Base-by-base conservation (phyloP, 768 basidiomycete genomes). In the Tylopilus intermedius region DNA sequence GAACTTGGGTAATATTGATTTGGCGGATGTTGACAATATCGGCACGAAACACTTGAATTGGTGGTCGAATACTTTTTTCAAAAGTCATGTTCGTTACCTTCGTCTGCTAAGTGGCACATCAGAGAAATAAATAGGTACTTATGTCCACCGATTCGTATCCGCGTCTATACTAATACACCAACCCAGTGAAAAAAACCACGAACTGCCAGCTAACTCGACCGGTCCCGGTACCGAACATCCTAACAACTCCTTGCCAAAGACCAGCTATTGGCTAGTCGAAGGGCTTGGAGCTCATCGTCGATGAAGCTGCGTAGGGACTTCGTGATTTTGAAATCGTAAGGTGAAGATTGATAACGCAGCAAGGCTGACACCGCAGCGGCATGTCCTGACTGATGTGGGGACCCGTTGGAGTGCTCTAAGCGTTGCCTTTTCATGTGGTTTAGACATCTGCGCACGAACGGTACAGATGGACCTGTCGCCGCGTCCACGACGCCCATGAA, bases 401-500 rank as follows among this genome's bases (percentile, higher is more conserved):
- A 4, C 13, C 21, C 71, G 60, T 81, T 78, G 33, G 64, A 58
- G 66, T 71, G 79, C 58, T 78, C 76, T 56, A 81, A 79, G 54
- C 76, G 68, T 54, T 79, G 76, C 59, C 79, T 81, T 45, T 76
- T 71, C 59, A 88, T 72, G 58, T 82, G 82, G 21, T 79, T 76
- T 39, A 88, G 71, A 67, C 77, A 85, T 75, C 79, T 80, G 41
- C 75, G 74, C 49, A 88, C 73, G 63, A 83, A 83, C 1, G 86
- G 87, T n/a, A 88, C 76, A 59, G 83, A 86, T 4, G 84, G 76
- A 3, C 77, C 76, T 74, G n/a, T 72, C 74, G 37, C 76, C 68
- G 53, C 59, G 57, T 30, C 62, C 49, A 49, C 71, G 24, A 80
- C 66, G 29, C 62, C 60, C 32, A 83, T 80, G 58, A 86, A 83